Evolutionary conservation across 805 yeast genomes (phyloP).

Genomic region (Candida easanensis): DNA sequence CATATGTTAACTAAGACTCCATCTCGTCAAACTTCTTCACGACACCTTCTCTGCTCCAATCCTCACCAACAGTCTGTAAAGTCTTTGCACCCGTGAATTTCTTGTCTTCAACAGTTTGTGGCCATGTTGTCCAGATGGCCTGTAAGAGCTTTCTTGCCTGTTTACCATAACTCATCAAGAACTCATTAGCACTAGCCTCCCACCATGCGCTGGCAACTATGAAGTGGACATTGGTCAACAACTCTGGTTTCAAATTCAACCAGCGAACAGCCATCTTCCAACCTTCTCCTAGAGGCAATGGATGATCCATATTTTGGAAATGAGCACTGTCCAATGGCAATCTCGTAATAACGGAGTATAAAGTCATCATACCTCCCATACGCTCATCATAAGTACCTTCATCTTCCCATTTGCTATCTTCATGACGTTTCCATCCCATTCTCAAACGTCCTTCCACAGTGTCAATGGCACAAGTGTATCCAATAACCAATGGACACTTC

Average conservation of each 20-base stretch:
- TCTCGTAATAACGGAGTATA: slow-evolving; percentile 75
- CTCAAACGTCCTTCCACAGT: slow-evolving; percentile 77
- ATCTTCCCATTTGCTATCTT: slow-evolving; percentile 41
- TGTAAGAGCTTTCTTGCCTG: slow-evolving; percentile 67
- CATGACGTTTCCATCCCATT: slow-evolving; percentile 83
- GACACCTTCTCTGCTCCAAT: slow-evolving; percentile 44
- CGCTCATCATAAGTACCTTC: slow-evolving; percentile 78
- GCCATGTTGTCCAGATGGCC: slow-evolving; percentile 49
- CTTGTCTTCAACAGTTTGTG: slow-evolving; percentile 45
- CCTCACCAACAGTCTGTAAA: slow-evolving; percentile 74
- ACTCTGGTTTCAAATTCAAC: slow-evolving; percentile 50
- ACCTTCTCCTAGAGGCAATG: slow-evolving; percentile 51
- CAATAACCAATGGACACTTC: slow-evolving; percentile 87
- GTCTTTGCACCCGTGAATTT: slow-evolving; percentile 78
- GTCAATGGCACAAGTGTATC: slow-evolving; percentile 70
- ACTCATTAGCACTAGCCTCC: slow-evolving; percentile 71
- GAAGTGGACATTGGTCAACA: slow-evolving; percentile 67
- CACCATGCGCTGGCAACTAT: slow-evolving; percentile 81
- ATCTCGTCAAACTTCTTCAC: background rate
- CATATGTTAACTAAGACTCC: background rate
- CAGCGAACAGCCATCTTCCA: slow-evolving; percentile 79
- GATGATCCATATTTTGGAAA: slow-evolving; percentile 40
- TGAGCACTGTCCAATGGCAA: slow-evolving; percentile 32
- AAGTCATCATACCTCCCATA: slow-evolving; percentile 78
- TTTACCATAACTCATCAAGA: slow-evolving; percentile 54